Percentiles rank a stretch among this genome's conserved stretches.
These are phyloP conservation scores for Nectriaceae sp. DNA, from an alignment of 2,329 filamentous ascomycete genomes.

Conservation along the genomic window DNA sequence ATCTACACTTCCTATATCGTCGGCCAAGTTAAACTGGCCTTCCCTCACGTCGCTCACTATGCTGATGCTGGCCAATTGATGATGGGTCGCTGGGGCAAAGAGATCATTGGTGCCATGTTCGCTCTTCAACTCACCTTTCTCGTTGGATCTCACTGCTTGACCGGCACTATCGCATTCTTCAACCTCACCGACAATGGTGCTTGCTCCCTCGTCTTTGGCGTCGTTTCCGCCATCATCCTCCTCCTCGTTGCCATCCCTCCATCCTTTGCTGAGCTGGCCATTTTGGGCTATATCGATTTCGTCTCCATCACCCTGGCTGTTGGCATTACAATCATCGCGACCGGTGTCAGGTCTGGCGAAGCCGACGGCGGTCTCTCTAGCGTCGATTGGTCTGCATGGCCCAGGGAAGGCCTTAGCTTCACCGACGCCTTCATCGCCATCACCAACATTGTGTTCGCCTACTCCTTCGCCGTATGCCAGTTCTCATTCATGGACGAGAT, in stretches of 20 bases:
- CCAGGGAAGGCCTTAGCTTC: conserved; percentile 47
- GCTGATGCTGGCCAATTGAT: conserved; percentile 68
- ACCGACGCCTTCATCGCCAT: conserved; percentile 61
- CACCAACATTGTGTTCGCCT: conserved; percentile 72
- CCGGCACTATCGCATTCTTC: conserved; percentile 69
- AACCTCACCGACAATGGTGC: conserved; percentile 58
- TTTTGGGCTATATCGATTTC: conserved; percentile 58
- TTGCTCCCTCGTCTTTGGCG: conserved; percentile 48
- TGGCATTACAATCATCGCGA: conserved; percentile 65
- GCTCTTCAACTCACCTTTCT: conserved; percentile 68
- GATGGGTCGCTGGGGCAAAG: conserved; percentile 60
- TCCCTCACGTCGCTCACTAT: conserved; percentile 63
- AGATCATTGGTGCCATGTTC: conserved; percentile 63
- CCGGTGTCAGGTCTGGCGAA: conserved; percentile 49
- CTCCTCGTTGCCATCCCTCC: conserved; percentile 49
- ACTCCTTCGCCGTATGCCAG: conserved; percentile 56
- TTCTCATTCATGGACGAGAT: conserved; percentile 57
- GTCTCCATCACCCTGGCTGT: conserved; percentile 65
- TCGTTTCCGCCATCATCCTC: conserved; percentile 48
- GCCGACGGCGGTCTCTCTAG: conserved; percentile 32
- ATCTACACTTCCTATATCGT: conserved; percentile 51
- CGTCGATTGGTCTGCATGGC: conserved; percentile 48
- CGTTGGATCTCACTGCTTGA: conserved; percentile 71
- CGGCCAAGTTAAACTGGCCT: conserved; percentile 50
- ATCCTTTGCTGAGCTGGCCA: conserved; percentile 50